Evolutionary conservation across 139 green algal species (phyloP), one percentile per base, ranked within the genome.

Genomic region (Zygnema circumcarinatum): DNA sequence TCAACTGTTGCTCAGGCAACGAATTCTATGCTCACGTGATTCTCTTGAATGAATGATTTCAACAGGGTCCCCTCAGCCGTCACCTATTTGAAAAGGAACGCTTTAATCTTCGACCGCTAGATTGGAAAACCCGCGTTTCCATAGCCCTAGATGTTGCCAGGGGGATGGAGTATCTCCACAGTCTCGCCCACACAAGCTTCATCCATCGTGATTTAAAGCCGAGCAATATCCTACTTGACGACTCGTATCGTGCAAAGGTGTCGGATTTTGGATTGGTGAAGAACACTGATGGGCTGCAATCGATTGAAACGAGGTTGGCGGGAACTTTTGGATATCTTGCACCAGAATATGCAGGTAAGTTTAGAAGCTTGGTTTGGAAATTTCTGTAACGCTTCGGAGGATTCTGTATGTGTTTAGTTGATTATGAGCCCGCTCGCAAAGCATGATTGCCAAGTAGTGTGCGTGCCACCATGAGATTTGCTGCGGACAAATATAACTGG

Each of bases 251-350:
- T 53, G 93, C 91, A 32, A 80, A 90, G 25, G 84, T 95, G 29
- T 87, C 82, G 36, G 93, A 94, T 67, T 94, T 95, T 76, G 93
- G 93, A 7, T 68, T 94, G 35, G 91, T 90, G 38, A 90, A 90
- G 86, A 69, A 84, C 25, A 20, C n/a, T n/a, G 31, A 39, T 16
- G 31, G 36, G 33, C 38, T 33, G 67, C 80, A 75, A 25, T 83
- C 74, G 38, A 80, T 86, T 33, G 42, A 87, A 47, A 92, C 89
- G 42, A 72, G 72, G 11, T 53, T 94, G 38, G 75, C 81, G 31
- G 92, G 92, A 38, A 94, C 92, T 35, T 92, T 93, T 76, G 92
- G 92, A 47, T 94, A 94, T 52, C 41, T 94, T 1, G 93, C 93
- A 36, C 92, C 93, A 0, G 93, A 94, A 68, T 92, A 94, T 74